Conservation (phyloP, 2,329 filamentous ascomycete species). For the Aspergillus brasiliensis region DNA sequence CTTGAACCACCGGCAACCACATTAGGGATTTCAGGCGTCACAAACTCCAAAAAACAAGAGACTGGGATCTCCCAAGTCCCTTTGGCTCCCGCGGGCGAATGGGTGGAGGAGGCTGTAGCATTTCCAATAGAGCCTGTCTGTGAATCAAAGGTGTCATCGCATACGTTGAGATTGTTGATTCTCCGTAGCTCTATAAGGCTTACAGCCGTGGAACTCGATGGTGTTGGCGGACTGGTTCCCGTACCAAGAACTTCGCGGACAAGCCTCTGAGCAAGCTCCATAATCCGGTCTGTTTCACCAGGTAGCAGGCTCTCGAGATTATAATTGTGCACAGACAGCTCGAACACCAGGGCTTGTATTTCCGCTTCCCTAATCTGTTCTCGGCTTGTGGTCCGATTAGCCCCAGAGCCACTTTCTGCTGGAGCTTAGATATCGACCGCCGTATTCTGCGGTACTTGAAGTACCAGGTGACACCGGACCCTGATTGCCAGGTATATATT, state of each 20-base stretch:
- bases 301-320: neutral
- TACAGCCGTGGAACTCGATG: neutral
- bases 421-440: too few species aligned
- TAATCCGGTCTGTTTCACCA: too few species aligned
- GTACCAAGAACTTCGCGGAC: neutral
- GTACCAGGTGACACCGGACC: too few species aligned
- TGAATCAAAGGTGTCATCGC: neutral
- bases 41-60: neutral
- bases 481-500: too few species aligned
- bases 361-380: neutral
- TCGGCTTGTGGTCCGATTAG: too few species aligned
- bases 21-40: too few species aligned
- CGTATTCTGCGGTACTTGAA: too few species aligned
- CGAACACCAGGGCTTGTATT: neutral
- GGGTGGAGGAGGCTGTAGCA: neutral
- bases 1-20: neutral
- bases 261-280: neutral
- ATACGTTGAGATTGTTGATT: neutral
- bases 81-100: too few species aligned
- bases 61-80: neutral
- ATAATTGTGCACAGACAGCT: neutral
- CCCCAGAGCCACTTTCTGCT: too few species aligned
- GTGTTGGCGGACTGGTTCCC: neutral
- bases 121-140: neutral
- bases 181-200: neutral